A percentile compares a stretch with the other conserved stretches of the same genome.
Evolutionary conservation across 805 yeast genomes (phyloP).

Genomic region (Yarrowia yakushimensis): DNA sequence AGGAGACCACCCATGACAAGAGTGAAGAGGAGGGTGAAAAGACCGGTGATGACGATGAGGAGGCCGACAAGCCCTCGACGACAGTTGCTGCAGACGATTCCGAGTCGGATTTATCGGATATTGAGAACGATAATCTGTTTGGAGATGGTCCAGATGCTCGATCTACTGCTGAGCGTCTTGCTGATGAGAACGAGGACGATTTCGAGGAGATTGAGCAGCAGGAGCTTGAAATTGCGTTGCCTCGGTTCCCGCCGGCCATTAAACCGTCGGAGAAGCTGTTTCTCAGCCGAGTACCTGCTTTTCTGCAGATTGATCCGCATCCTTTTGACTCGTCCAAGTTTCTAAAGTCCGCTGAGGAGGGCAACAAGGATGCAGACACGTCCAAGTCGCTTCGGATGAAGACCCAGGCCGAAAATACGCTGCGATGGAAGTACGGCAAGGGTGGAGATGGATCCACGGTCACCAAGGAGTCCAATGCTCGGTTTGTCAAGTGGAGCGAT

Average conservation of each 20-base stretch:
- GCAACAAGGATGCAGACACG: conserved; percentile 39
- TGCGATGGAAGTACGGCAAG: conserved; percentile 90
- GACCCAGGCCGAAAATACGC: conserved; percentile 72
- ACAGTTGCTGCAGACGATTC: background rate
- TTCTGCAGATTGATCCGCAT: conserved; percentile 73
- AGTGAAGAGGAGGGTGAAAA: conserved; percentile 1
- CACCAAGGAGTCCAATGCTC: conserved; percentile 82
- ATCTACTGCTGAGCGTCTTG: conserved; percentile 19
- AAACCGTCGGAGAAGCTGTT: conserved; percentile 38
- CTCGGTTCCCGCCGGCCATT: conserved; percentile 37
- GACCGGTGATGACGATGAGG: conserved; percentile 7
- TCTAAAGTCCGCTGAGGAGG: conserved; percentile 46
- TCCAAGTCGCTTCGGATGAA: conserved; percentile 41
- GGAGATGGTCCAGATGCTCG: conserved; percentile 24
- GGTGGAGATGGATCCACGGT: conserved; percentile 57
- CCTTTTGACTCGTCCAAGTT: conserved; percentile 80
- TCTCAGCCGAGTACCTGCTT: conserved; percentile 73
- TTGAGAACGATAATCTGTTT: conserved; percentile 17
- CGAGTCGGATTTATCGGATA: conserved; percentile 7
- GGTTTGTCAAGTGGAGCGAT: conserved; percentile 90
- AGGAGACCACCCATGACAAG: background rate
- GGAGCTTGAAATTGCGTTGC: conserved; percentile 37
- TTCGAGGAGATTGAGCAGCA: conserved; percentile 33
- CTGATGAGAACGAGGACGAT: conserved; percentile 30
- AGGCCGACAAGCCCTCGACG: background rate